These are phyloP conservation scores for Verticillium nubilum DNA, from an alignment of 2,329 filamentous ascomycete genomes.

Conservation along the genomic window DNA sequence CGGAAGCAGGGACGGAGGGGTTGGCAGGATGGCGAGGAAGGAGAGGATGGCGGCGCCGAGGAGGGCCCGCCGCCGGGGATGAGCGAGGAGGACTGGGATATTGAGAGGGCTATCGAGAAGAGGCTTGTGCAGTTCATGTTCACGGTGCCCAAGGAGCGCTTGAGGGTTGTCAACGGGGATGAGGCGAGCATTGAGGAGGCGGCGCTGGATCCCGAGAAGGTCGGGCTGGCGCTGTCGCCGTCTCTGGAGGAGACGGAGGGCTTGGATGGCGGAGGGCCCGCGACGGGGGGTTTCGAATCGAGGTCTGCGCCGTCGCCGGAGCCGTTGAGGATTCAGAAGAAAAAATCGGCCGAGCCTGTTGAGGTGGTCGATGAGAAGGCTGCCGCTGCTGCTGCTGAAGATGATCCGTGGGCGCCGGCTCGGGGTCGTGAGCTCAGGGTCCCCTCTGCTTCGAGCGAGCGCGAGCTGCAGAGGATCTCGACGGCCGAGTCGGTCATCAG, in stretches of 20 bases:
- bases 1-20: slow-evolving; percentile 50
- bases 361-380: background rate
- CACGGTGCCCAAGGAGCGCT: slow-evolving; percentile 79
- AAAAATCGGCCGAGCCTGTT: background rate
- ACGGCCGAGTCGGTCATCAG: slow-evolving; percentile 18
- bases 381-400: background rate
- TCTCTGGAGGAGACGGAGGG: slow-evolving; percentile 3
- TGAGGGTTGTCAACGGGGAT: slow-evolving; percentile 86
- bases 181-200: slow-evolving; percentile 25
- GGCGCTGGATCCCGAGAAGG: slow-evolving; percentile 33
- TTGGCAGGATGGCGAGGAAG: slow-evolving; percentile 52
- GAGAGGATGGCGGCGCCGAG: background rate
- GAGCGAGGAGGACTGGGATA: slow-evolving; percentile 65
- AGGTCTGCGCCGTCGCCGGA: background rate
- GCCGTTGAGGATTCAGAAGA: slow-evolving; percentile 1
- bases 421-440: slow-evolving; percentile 2
- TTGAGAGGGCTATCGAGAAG: slow-evolving; percentile 66
- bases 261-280: background rate
- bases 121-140: slow-evolving; percentile 78
- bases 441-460: slow-evolving; percentile 7
- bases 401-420: background rate
- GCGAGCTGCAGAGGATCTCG: background rate
- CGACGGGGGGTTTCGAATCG: slow-evolving; percentile 1
- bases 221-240: slow-evolving; percentile 11
- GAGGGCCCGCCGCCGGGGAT: slow-evolving; percentile 39